These are phyloP conservation scores for Cadophora sp. DNA, from an alignment of 2,329 filamentous ascomycete genomes.

Conservation along the genomic window DNA sequence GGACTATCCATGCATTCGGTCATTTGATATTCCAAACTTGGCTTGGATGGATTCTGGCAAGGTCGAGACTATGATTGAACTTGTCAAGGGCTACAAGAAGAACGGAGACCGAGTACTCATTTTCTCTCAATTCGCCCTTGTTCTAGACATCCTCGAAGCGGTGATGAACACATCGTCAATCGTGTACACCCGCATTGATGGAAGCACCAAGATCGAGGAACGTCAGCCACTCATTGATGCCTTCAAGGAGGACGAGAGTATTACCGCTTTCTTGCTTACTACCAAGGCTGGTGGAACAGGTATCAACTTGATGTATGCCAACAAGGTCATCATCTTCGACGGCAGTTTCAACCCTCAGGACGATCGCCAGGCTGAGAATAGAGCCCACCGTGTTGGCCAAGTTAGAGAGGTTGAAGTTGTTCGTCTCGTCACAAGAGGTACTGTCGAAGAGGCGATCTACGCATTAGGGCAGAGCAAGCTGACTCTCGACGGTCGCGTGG, in stretches of 20 bases:
- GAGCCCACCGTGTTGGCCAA: conserved; percentile 93
- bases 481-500: conserved; percentile 79
- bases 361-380: conserved; percentile 97
- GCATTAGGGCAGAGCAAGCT: conserved; percentile 92
- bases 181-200: conserved; percentile 85
- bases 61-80: conserved; percentile 77
- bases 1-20: conserved; percentile 60
- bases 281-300: conserved; percentile 96
- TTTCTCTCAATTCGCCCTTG: conserved; percentile 91
- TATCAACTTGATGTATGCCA: conserved; percentile 93
- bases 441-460: conserved; percentile 93
- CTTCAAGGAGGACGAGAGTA: conserved; percentile 77
- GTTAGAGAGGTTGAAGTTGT: conserved; percentile 90
- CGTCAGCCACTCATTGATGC: conserved; percentile 88
- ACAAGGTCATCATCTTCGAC: conserved; percentile 98
- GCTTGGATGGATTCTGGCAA: conserved; percentile 77
- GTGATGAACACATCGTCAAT: conserved; percentile 78
- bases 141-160: conserved; percentile 88
- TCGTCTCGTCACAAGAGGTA: conserved; percentile 78
- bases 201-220: conserved; percentile 79
- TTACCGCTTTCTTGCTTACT: conserved; percentile 90
- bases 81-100: conserved; percentile 74
- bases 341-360: conserved; percentile 98
- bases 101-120: conserved; percentile 89
- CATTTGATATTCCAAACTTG: conserved; percentile 59